Percentiles rank a stretch among this genome's conserved stretches.
phyloP scores from a whole-genome alignment of 176 grass and related monocot genomes.

The Lolium rigidum region DNA sequence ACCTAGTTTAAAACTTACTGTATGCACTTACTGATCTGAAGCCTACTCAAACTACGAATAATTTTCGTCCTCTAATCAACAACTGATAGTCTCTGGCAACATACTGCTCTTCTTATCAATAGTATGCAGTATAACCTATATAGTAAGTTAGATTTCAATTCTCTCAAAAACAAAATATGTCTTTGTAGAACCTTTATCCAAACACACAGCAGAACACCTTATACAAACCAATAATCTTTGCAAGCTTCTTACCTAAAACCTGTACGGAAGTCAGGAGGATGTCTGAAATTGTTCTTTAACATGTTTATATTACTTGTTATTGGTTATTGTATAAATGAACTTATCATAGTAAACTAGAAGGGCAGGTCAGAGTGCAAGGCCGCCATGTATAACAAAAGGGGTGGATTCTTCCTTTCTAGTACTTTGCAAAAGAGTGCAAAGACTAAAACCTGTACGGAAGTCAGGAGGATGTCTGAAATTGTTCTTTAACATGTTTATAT shows the following conservation, averaged over 20 bases:
- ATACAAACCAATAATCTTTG: constrained; percentile 4
- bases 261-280: not conserved
- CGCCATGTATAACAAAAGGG: not conserved
- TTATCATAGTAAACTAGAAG: not conserved
- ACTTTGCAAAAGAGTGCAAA: constrained; percentile 22
- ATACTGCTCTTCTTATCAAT: not conserved
- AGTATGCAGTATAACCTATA: not conserved
- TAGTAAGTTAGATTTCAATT: not conserved
- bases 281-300: not conserved
- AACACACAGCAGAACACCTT: not conserved
- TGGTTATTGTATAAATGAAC: not conserved
- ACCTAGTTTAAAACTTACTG: not conserved
- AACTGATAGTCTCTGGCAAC: not conserved
- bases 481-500: not conserved
- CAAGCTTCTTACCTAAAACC: constrained; percentile 8
- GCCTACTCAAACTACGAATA: not conserved
- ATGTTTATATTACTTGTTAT: not conserved
- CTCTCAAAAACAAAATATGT: not conserved
- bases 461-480: no score
- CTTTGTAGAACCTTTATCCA: not conserved
- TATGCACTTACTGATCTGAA: not conserved
- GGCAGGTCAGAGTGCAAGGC: not conserved
- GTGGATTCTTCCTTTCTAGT: not conserved
- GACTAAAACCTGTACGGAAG: no score
- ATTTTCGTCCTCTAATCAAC: constrained; percentile 7